A percentile compares a stretch with the other conserved stretches of the same genome.
These are phyloP conservation scores for Aschersonia sp. DNA, from an alignment of 2,329 filamentous ascomycete species.

Conservation along the genomic window DNA sequence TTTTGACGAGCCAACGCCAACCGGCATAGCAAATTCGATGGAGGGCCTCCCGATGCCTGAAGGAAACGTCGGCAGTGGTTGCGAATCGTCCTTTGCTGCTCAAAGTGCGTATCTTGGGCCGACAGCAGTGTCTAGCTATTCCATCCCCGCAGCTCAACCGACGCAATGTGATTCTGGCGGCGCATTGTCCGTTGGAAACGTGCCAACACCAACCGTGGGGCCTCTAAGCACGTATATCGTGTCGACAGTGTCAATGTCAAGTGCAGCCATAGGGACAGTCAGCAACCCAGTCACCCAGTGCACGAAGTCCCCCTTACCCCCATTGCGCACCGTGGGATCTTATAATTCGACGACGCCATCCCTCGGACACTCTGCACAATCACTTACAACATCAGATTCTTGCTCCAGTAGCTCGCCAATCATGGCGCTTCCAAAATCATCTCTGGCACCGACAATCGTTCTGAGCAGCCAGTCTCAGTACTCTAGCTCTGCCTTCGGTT, in stretches of 20 bases:
- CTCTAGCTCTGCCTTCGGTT: background rate
- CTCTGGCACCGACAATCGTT: background rate
- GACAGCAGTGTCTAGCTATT: background rate
- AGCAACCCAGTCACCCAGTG: too few species aligned
- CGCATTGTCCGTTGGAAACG: background rate
- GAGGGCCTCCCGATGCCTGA: background rate
- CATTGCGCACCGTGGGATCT: too few species aligned
- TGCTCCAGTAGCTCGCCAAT: background rate
- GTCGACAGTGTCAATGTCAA: too few species aligned
- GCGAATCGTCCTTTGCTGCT: background rate
- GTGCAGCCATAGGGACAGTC: too few species aligned
- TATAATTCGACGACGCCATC: too few species aligned
- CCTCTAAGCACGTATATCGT: too few species aligned
- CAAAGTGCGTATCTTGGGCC: background rate
- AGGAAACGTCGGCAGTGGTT: background rate
- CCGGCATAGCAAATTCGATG: constrained; percentile 4
- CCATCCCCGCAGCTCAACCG: background rate
- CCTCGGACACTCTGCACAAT: background rate
- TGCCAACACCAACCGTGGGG: too few species aligned
- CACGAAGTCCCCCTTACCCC: too few species aligned
- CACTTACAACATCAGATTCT: background rate
- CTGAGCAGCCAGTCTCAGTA: background rate
- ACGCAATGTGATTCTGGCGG: background rate
- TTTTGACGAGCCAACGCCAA: constrained; percentile 6
- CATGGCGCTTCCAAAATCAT: background rate